Evolutionary conservation across 306 rosid genomes (phyloP).

Genomic region (Begonia fuchsioides): DNA sequence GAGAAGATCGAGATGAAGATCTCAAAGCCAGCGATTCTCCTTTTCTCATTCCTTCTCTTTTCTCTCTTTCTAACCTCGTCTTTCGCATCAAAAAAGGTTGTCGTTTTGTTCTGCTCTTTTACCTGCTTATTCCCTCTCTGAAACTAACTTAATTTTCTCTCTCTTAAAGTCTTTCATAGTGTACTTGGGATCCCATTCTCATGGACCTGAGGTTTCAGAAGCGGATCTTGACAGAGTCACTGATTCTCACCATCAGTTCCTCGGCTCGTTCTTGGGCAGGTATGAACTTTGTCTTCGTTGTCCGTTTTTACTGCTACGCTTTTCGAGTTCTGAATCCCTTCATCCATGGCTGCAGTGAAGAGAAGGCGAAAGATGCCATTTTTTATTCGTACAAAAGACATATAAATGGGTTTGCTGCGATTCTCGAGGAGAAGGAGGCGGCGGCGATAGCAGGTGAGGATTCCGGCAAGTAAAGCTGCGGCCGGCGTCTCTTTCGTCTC

Average conservation of each 20-base stretch:
- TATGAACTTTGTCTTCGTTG: neutral
- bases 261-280: constrained; percentile 36
- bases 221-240: constrained; percentile 32
- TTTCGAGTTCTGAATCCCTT: neutral
- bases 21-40: constrained; percentile 12
- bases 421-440: constrained; percentile 34
- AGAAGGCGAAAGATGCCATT: constrained; percentile 42
- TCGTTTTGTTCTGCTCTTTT: constrained; percentile 2
- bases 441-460: constrained; percentile 22
- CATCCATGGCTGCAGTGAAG: constrained; percentile 12
- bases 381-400: constrained; percentile 42
- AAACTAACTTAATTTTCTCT: neutral
- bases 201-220: constrained; percentile 26
- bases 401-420: constrained; percentile 57
- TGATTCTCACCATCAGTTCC: constrained; percentile 37
- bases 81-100: constrained; percentile 37
- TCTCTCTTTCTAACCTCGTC: constrained; percentile 31
- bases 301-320: neutral
- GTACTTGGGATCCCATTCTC: constrained; percentile 63
- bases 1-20: constrained; percentile 18
- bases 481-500: too few species aligned
- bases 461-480: too few species aligned
- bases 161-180: constrained; percentile 39
- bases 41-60: constrained; percentile 14
- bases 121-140: neutral